Base-by-base conservation (phyloP, 1,139 yeast species). In the Yamadazyma songkhlaensis region DNA sequence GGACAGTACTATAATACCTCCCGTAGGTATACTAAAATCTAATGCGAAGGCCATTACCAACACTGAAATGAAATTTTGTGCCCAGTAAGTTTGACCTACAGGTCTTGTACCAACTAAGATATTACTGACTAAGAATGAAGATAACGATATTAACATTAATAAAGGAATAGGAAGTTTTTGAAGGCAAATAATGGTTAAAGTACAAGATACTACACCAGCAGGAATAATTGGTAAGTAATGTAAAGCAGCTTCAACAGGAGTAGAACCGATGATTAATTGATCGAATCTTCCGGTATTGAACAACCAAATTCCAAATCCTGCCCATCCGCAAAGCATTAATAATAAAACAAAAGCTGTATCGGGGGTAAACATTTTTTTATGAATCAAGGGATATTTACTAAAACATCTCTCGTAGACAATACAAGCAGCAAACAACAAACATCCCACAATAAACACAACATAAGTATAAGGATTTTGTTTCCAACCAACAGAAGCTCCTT, bases 401-500 rank as follows among this genome's bases (percentile, higher is more conserved):
- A 24, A 40, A 36, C 42, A 71, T 77, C n/a, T 66, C 48, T 31
- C 49, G 50, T 34, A 57, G 45, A 41, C 73, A 70, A 1, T 48
- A 57, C 0, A 42, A 11, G 21, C 17, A 8, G 6, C 62, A 36
- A 74, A 39, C 24, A 59, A 49, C 1, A 67, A 17, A 2, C 62
- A 42, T 0, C 81, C 79, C 9, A 76, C 62, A 22, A 77, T 71
- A 20, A 78, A 56, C 9, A 76, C 46, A 2, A 66, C 59, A 45
- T 74, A 76, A 3, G 70, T 72, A 41, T 76, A 75, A 0, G 72
- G 68, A 3, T 36, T 49, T 25, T 32, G 34, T 3, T 59, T 49
- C 81, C 82, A 78, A 7, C 79, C 82, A 3, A 68, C 74, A 14
- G 63, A 65, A 0, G 85, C 81, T 6, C 79, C 84, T 46, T 79